Conservation (phyloP, 2,329 filamentous ascomycete species). For the Fusarium phyllophilum region DNA sequence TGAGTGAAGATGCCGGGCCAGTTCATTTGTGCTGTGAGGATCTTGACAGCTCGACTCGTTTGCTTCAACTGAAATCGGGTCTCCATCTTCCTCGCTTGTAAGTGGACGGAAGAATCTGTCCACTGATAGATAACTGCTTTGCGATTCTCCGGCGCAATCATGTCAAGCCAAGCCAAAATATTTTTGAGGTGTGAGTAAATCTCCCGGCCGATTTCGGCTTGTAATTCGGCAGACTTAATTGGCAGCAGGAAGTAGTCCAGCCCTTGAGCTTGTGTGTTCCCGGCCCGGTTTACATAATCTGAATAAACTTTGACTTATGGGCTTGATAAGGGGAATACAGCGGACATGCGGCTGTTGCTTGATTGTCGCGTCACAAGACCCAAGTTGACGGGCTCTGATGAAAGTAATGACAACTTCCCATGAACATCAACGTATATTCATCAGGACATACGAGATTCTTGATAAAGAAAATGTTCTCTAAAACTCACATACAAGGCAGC, state of each 20-base stretch:
- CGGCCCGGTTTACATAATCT: conserved; percentile 35
- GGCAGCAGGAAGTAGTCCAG: conserved; percentile 21
- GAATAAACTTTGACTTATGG: conserved; percentile 18
- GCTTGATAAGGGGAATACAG: conserved; percentile 38
- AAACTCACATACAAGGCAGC: background rate
- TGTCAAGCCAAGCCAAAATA: conserved; percentile 7
- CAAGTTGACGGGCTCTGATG: background rate
- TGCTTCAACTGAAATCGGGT: background rate
- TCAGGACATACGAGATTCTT: background rate
- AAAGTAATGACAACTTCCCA: background rate
- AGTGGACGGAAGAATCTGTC: conserved; percentile 12
- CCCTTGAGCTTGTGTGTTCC: conserved; percentile 13
- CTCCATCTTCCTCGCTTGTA: background rate
- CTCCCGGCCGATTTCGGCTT: conserved; percentile 42
- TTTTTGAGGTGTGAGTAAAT: conserved; percentile 16
- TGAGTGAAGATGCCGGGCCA: background rate
- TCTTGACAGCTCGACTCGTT: background rate
- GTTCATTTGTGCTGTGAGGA: background rate
- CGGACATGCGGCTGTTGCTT: conserved; percentile 8
- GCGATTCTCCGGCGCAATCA: conserved; percentile 2
- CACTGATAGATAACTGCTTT: conserved; percentile 17
- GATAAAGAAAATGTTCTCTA: background rate
- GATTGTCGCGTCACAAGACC: conserved; percentile 18
- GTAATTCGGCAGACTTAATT: conserved; percentile 39
- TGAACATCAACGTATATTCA: background rate